Base-by-base conservation (phyloP, 2,329 filamentous ascomycete species). In the Aspergillus versicolor region DNA sequence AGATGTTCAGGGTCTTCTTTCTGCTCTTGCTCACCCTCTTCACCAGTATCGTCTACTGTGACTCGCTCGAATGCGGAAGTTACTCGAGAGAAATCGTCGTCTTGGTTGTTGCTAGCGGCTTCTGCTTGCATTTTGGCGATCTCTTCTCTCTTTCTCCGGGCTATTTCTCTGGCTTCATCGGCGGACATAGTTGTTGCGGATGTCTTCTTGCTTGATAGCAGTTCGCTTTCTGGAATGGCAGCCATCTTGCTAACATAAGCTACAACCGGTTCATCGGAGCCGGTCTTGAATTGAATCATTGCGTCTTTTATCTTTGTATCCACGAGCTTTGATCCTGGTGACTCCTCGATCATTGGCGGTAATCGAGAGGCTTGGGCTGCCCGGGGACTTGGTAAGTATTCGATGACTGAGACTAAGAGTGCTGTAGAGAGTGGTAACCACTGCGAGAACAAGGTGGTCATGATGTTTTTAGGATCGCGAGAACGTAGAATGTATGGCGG, bases 221-320 rank as follows among this genome's bases (percentile, higher is more conserved):
- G 79, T 66, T 99, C 93, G 73, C 91, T 97, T 68, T 95, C 91
- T 0, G 92, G 93, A 12, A 99, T 83, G 0, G 94, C 94, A 1
- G 97, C 90, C 92, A 99, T 97, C 73, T 99, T 99, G 77, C 93
- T 97, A 59, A 99, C 90, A 64, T 96, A 99, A 8, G 91, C 93
- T 2, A 99, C 91, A 0, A 96, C 86, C 0, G 93, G 92, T 56
- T 89, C 88, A 0, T 86, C 81, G 40, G 84, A 81, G 0, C 81
- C 82, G 3, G 84, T 84, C 67, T 89, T 90, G 70, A 96, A 97
- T 0, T 86, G 81, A 2, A 89, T 77, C 87, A 97, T 93, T 5
- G 93, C 91, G n/a, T 89, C 81, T 64, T 86, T 88, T 53, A 97
- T 78, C 6, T 80, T 77, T 2, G 83, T 76, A 52, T 90, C 86